Base-by-base conservation (phyloP, 345 rosid species). In the Linum trigynum region DNA sequence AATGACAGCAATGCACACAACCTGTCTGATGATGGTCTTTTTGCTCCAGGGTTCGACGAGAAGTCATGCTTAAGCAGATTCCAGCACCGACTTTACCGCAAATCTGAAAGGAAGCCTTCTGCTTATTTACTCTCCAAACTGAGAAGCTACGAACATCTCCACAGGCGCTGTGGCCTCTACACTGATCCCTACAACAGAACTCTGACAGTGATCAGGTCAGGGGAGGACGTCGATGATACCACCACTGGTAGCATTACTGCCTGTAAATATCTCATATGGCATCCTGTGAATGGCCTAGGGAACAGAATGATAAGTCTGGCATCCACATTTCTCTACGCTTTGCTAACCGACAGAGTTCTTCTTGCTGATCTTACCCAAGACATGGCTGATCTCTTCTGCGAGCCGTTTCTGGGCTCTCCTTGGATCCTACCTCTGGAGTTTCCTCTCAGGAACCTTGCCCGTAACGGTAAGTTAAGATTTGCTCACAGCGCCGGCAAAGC, bases 11-110 rank as follows among this genome's bases (percentile, higher is more conserved):
- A 39, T 41, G 37, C 35, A 10, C 6, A 4, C 39, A 41, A 5
- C 5, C 17, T 63, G 53, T 4, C 55, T 23, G 59, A 11, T 38
- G 45, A 16, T 59, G 74, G 65, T 58, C 64, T 70, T 38, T 35
- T 64, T 37, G 17, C 65, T 50, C 50, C 60, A 38, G 69, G 55
- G 50, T 64, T 65, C 65, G 74, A 59, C 64, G 69, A 59, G 41
- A 14, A 58, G 4, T 71, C 75, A 16, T 71, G 75, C 63, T 35
- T 51, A 39, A 71, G 75, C 57, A 71, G 75, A 66, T 40, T 51
- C 4, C 66, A 61, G 9, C 66, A 65, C 55, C 3, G 7, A 23
- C 39, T 55, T 1, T 71, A 55, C 40, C 65, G 70, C 12, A 61
- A 48, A 61, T 53, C 12, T 41, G 61, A 65, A 53, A 62, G 66